Conservation (phyloP, 2,329 filamentous ascomycete genomes). For the Botryotinia calthae region DNA sequence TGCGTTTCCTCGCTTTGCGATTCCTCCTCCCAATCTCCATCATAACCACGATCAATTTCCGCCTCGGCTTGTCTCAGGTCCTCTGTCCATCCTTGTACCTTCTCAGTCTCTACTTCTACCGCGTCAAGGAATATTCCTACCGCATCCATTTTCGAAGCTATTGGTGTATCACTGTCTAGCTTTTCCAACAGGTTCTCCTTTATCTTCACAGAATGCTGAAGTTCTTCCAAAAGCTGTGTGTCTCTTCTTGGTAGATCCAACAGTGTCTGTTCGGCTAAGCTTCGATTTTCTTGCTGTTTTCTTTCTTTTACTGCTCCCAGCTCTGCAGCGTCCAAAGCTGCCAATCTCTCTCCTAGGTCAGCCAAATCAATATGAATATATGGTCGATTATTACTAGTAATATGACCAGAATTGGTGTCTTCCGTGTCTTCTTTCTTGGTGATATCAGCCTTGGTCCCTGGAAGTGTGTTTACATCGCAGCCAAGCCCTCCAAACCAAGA, state of each 20-base stretch:
- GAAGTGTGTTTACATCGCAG: neutral
- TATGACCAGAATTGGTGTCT: neutral
- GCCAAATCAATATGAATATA: neutral
- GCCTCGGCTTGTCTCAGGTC: neutral
- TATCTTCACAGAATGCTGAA: neutral
- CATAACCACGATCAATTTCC: neutral
- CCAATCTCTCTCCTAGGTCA: neutral
- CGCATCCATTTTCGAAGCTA: neutral
- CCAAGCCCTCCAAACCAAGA: neutral
- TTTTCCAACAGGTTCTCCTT: neutral
- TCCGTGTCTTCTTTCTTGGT: neutral
- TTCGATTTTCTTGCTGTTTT: neutral
- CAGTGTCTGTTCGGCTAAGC: neutral
- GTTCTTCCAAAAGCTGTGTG: neutral
- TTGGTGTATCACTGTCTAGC: neutral
- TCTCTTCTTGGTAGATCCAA: constrained; percentile 8
- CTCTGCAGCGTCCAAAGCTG: neutral
- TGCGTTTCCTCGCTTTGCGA: neutral
- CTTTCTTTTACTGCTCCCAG: neutral
- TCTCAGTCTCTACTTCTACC: neutral
- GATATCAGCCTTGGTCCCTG: neutral
- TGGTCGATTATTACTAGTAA: neutral
- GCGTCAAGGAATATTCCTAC: neutral
- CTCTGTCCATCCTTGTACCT: neutral
- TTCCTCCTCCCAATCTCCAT: neutral